Evolutionary conservation across 257 asterid species (phyloP).

Genomic region (Ehretia macrophylla): DNA sequence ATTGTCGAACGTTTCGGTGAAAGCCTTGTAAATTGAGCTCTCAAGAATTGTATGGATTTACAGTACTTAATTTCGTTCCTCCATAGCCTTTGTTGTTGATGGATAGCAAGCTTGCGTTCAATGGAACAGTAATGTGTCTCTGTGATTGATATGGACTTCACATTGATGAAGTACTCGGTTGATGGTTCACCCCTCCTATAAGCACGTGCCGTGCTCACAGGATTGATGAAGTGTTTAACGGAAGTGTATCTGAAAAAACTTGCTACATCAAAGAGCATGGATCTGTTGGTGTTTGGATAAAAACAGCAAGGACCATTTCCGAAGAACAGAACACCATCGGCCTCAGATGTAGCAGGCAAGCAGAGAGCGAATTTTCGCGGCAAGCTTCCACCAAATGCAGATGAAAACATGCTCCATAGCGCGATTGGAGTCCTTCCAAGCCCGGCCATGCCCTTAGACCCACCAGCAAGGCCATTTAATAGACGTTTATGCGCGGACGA

Average conservation of each 20-base stretch:
- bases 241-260: slow-evolving; percentile 1
- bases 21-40: slow-evolving; percentile 5
- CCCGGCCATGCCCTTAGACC: neutral
- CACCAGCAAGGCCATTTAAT: neutral
- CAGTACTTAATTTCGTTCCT: neutral
- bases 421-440: neutral
- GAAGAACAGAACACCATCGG: slow-evolving; percentile 1
- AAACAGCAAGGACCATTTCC: slow-evolving; percentile 1
- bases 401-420: neutral
- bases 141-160: neutral
- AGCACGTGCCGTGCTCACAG: neutral
- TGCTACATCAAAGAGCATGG: neutral
- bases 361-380: neutral
- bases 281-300: neutral
- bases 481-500: neutral
- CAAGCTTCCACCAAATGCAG: slow-evolving; percentile 5
- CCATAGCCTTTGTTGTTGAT: neutral
- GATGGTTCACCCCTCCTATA: no score
- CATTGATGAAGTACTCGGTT: slow-evolving; percentile 4
- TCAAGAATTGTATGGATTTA: slow-evolving; percentile 1
- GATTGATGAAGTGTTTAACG: neutral
- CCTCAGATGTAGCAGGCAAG: neutral
- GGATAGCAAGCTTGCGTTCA: neutral
- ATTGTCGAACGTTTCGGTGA: neutral
- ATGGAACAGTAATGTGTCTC: neutral